These are phyloP conservation scores for Fagopyrum homotropicum DNA, from an alignment of 148 eudicot species.

Conservation along the genomic window DNA sequence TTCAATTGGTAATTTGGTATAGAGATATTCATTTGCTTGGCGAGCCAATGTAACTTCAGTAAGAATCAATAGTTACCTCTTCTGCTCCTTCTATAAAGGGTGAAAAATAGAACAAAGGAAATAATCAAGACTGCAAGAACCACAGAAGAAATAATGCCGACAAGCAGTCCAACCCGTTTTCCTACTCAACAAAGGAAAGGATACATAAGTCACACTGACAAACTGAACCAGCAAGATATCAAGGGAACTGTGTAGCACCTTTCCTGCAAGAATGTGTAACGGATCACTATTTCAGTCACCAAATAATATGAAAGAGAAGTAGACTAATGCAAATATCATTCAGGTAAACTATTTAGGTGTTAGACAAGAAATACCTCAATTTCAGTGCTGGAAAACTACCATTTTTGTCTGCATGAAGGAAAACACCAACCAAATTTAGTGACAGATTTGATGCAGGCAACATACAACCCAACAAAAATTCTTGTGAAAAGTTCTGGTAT, in stretches of 20 bases:
- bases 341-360: background rate
- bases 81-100: slow-evolving; percentile 27
- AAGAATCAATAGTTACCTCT: slow-evolving; percentile 16
- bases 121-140: slow-evolving; percentile 25
- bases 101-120: slow-evolving; percentile 23
- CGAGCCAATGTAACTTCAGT: slow-evolving; percentile 10
- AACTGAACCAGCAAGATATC: background rate
- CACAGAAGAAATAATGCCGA: slow-evolving; percentile 36
- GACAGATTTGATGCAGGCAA: background rate
- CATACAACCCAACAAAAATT: background rate
- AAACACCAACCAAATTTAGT: background rate
- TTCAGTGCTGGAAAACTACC: slow-evolving; percentile 10
- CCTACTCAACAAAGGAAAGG: slow-evolving; percentile 23
- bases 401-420: slow-evolving; percentile 5
- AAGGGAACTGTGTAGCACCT: background rate
- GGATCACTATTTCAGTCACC: background rate
- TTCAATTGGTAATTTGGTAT: background rate
- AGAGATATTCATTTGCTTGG: background rate
- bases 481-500: background rate
- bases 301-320: background rate
- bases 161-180: slow-evolving; percentile 36
- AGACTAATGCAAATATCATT: background rate
- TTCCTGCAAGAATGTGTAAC: background rate
- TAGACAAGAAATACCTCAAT: background rate
- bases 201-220: background rate